A percentile compares a stretch with the other conserved stretches of the same genome.
These are phyloP conservation scores for Sherardia arvensis DNA, from an alignment of 257 asterid species.

Conservation along the genomic window DNA sequence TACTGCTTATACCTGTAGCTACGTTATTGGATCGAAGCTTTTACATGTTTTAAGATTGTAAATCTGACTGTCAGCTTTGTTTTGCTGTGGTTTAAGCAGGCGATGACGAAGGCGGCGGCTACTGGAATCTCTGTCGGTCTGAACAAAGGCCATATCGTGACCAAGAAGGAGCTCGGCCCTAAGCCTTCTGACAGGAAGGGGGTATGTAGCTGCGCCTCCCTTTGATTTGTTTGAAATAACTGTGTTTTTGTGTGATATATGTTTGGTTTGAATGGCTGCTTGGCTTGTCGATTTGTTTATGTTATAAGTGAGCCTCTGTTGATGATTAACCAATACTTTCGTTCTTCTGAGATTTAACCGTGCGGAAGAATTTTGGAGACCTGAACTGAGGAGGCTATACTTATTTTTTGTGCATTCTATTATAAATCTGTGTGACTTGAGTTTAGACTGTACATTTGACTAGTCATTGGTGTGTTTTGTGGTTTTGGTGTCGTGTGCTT, in stretches of 20 bases:
- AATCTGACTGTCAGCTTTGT: neutral
- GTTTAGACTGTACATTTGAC: too few relatives aligned
- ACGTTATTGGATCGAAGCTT: neutral
- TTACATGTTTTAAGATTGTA: neutral
- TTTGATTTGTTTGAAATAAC: neutral
- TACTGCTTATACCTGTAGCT: neutral
- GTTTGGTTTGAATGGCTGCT: neutral
- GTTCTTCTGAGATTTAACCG: neutral
- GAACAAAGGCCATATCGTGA: constrained; percentile 75
- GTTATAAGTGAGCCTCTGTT: too few relatives aligned
- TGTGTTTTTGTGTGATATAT: neutral
- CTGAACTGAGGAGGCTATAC: neutral
- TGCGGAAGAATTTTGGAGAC: neutral
- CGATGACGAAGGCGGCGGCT: constrained; percentile 68
- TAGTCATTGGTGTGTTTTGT: too few relatives aligned
- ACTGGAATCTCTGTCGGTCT: constrained; percentile 68
- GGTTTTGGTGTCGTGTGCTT: too few relatives aligned
- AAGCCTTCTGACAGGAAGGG: constrained; percentile 92
- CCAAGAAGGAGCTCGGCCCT: constrained; percentile 72
- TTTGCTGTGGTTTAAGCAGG: constrained; percentile 21
- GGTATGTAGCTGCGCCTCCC: constrained; percentile 27
- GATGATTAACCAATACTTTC: neutral
- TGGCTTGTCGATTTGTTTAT: too few relatives aligned
- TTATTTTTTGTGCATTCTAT: too few relatives aligned
- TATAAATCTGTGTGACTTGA: too few relatives aligned